Percentiles rank a stretch among this genome's conserved stretches.
Evolutionary conservation across 345 rosid genomes (phyloP).

Genomic region (Gossypium herbaceum): DNA sequence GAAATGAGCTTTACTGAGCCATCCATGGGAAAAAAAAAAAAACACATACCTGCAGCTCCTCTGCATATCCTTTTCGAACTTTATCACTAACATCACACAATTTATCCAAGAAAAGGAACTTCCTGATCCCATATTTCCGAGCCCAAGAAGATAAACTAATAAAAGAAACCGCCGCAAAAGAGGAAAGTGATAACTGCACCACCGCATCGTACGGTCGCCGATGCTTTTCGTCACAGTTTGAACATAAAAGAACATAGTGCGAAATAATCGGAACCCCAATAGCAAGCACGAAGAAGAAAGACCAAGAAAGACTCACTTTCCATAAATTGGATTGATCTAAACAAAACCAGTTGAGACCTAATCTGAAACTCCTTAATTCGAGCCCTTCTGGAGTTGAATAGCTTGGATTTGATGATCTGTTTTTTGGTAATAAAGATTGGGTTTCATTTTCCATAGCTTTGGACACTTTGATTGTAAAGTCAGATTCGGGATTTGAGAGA

Average conservation of each 20-base stretch:
- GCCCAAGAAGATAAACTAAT: slow-evolving; percentile 60
- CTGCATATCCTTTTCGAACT: slow-evolving; percentile 49
- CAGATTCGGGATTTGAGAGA: not conserved
- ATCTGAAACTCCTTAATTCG: slow-evolving; percentile 28
- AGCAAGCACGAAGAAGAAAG: slow-evolving; percentile 57
- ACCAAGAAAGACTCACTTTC: slow-evolving; percentile 58
- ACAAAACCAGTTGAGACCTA: slow-evolving; percentile 46
- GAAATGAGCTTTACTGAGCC: not conserved
- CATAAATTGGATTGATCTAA: slow-evolving; percentile 59
- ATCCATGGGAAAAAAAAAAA: not conserved
- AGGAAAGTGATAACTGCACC: slow-evolving; percentile 69
- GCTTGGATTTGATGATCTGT: slow-evolving; percentile 2
- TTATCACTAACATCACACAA: slow-evolving; percentile 46
- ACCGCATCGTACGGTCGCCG: slow-evolving; percentile 70
- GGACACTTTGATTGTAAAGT: not conserved
- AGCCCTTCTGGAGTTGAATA: not conserved
- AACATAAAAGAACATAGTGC: slow-evolving; percentile 61
- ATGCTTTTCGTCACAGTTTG: slow-evolving; percentile 59
- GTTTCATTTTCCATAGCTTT: slow-evolving; percentile 13
- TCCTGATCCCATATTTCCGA: slow-evolving; percentile 60
- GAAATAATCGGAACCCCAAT: slow-evolving; percentile 63
- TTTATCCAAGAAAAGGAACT: slow-evolving; percentile 73
- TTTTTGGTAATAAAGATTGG: not conserved
- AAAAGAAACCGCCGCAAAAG: slow-evolving; percentile 65
- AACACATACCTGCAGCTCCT: slow-evolving; percentile 53